Base-by-base conservation (phyloP, 352 stramenopile species). In the Heterotrichella gracilis region DNA sequence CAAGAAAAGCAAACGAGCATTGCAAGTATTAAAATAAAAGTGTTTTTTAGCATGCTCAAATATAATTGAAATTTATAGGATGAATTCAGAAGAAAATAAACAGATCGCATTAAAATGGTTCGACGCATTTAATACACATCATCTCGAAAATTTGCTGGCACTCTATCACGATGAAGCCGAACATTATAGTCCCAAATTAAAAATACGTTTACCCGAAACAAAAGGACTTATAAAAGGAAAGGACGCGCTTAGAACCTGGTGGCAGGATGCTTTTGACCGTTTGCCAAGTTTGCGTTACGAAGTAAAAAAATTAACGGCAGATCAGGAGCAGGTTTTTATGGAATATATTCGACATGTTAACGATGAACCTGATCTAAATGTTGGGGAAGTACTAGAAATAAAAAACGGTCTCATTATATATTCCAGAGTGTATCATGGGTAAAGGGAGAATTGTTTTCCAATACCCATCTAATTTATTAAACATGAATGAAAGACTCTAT, bases 171-270 rank as follows among this genome's bases (percentile, higher is more conserved):
- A 53, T 53, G n/a, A 53, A 9, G 32, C 32, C 9, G 9, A 53
- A n/a, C 32, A 53, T 53, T 53, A 53, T n/a, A 53, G 32, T 53
- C 32, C 32, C 9, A 53, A 53, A 53, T 53, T 53, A 53, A 53
- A 53, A 53, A n/a, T 53, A 17, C 32, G 32, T 53, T 53, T n/a
- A n/a, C 32, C 32, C n/a, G 32, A 53, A 53, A 53, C 32, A 9
- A 53, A 53, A 17, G 32, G 32, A 9, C 32, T 53, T 9, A 53
- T 53, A 17, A 53, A 53, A 53, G 32, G 32, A 53, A 53, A 53
- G n/a, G 32, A 53, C n/a, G 32, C 32, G 32, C 32, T 53, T n/a
- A 53, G 32, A n/a, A 53, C 32, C 9, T 53, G 32, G 32, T 53
- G 32, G 32, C 32, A 53, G 32, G 32, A 53, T 53, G 32, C 32